Evolutionary conservation across 2,329 filamentous ascomycete species (phyloP), one percentile per base, ranked within the genome.

Genomic region (Xylaria sp.): DNA sequence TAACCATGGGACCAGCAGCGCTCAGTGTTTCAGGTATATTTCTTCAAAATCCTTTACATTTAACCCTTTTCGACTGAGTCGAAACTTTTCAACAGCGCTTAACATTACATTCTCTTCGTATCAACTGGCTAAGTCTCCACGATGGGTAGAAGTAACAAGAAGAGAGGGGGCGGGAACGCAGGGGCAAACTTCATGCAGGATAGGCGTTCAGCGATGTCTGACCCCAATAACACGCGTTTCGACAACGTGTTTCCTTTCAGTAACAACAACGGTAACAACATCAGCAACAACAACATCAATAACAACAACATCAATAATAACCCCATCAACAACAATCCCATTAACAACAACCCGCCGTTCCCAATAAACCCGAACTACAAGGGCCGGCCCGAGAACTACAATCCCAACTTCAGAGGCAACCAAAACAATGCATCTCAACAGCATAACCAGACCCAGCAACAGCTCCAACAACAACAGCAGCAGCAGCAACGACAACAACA

Each of bases 371-470:
- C 41, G 21, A 44, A 44, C n/a, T 44, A 44, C 21, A 44, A 44
- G 22, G 41, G 41, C 16, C 20, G 41, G 41, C 41, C 41, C 16
- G 41, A 44, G 41, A 44, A 44, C 41, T 44, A 44, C 21, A 26
- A 26, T 7, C 41, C 41, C 8, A 29, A 21, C n/a, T 26, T 17
- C 41, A n/a, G 16, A 16, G 20, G 8, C 40, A 24, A 43, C 41
- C 41, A 44, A 22, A 44, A 29, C 4, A 13, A 21, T n/a, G 21
- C 9, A n/a, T 13, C 21, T 16, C 21, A 43, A n/a, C 40, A n/a
- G 13, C 21, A 7, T n/a, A 22, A 44, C 41, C 21, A 22, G 13
- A 16, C 20, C 4, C 21, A 17, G 2, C 13, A 22, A 9, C 9
- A 9, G 24, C 24, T 9, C 5, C 24, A 26, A 26, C 9, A 26